Conservation (phyloP, 164 flowering plant genomes). For the Amborella trichopoda region DNA sequence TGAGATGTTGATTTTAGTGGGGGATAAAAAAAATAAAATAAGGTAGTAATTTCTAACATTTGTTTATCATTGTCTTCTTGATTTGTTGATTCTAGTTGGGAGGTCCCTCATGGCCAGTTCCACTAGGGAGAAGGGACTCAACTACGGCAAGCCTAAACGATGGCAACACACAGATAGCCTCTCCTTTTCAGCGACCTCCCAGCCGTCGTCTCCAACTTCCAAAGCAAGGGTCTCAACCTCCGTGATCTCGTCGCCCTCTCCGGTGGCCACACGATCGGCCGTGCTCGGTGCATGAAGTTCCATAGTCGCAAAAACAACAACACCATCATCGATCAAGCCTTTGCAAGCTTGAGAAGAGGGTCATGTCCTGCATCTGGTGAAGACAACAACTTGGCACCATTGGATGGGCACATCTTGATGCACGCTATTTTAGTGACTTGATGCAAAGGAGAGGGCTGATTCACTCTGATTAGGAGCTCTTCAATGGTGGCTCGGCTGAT, state of each 20-base stretch:
- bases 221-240: conserved; percentile 19
- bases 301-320: conserved; percentile 34
- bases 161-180: conserved; percentile 25
- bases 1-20: too few species aligned
- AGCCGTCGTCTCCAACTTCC: conserved; percentile 18
- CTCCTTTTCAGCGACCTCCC: conserved; percentile 16
- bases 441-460: too few species aligned
- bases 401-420: too few species aligned
- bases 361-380: conserved; percentile 24
- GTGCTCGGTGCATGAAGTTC: conserved; percentile 24
- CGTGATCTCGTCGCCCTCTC: conserved; percentile 32
- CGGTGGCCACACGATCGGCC: conserved; percentile 38
- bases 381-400: too few species aligned
- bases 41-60: background rate
- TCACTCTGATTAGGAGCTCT: too few species aligned
- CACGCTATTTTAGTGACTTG: too few species aligned
- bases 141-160: conserved; percentile 24
- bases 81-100: conserved; percentile 19
- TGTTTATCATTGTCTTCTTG: too few species aligned
- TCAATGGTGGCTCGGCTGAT: too few species aligned
- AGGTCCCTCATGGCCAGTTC: conserved; percentile 31
- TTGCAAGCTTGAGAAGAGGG: conserved; percentile 16
- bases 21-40: too few species aligned
- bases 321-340: conserved; percentile 26
- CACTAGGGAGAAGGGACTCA: conserved; percentile 30